These are phyloP conservation scores for Keithomyces neogunnii DNA, from an alignment of 2,329 filamentous ascomycete species.

Conservation along the genomic window DNA sequence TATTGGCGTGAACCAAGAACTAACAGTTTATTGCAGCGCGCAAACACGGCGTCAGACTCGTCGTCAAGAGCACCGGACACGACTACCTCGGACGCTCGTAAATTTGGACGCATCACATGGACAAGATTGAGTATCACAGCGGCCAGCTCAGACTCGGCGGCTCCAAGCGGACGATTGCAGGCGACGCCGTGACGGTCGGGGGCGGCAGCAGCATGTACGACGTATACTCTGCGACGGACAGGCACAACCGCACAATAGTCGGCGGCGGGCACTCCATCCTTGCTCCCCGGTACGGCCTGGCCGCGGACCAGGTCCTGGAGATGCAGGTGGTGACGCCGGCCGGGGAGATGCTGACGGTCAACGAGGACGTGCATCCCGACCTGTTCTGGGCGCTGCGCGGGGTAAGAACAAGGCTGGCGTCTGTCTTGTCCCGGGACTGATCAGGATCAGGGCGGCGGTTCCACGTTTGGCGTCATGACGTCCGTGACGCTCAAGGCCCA, in stretches of 20 bases:
- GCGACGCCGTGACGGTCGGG: slow-evolving; percentile 24
- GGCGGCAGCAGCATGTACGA: slow-evolving; percentile 25
- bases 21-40: slow-evolving; percentile 19
- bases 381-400: slow-evolving; percentile 30
- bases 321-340: slow-evolving; percentile 29
- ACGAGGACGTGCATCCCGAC: slow-evolving; percentile 22
- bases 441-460: not conserved
- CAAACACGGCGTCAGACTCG: slow-evolving; percentile 32
- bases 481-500: not conserved
- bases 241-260: slow-evolving; percentile 25
- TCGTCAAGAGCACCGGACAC: slow-evolving; percentile 32
- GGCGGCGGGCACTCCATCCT: slow-evolving; percentile 31
- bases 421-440: not conserved
- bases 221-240: slow-evolving; percentile 21
- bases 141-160: slow-evolving; percentile 30
- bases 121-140: slow-evolving; percentile 26
- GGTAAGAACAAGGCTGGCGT: slow-evolving; percentile 9
- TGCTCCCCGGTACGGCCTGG: slow-evolving; percentile 30
- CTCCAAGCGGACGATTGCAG: slow-evolving; percentile 15
- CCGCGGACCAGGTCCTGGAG: slow-evolving; percentile 35
- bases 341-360: slow-evolving; percentile 25
- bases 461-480: slow-evolving; percentile 8
- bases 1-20: slow-evolving; percentile 9
- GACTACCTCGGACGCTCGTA: slow-evolving; percentile 38
- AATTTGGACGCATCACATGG: slow-evolving; percentile 44